Conservation (phyloP, 306 rosid species). For the Vigna angularis region DNA sequence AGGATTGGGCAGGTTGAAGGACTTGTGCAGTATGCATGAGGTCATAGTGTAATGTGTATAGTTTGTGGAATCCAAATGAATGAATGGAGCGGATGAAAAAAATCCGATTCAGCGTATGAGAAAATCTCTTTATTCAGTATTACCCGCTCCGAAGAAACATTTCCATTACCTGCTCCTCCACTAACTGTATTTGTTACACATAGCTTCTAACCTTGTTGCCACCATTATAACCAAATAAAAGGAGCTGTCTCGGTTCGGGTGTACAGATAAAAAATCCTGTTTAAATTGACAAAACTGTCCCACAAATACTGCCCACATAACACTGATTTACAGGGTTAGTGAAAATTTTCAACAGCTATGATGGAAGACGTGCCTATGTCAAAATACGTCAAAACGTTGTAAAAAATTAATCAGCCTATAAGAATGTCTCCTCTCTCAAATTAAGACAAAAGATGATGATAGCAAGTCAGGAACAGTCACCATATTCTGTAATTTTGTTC, state of each 20-base stretch:
- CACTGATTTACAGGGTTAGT: background rate
- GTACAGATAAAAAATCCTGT: background rate
- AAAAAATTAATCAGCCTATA: background rate
- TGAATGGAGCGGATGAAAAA: too few species aligned
- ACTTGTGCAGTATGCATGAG: background rate
- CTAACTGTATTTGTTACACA: too few species aligned
- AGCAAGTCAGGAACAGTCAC: background rate
- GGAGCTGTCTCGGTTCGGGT: background rate
- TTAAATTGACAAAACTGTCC: background rate
- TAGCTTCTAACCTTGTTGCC: background rate
- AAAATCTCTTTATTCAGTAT: too few species aligned
- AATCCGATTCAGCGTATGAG: too few species aligned
- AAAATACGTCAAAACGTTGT: slow-evolving; percentile 25
- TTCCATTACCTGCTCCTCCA: too few species aligned
- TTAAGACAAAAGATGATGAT: slow-evolving; percentile 1
- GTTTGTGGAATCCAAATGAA: too few species aligned
- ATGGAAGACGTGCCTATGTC: slow-evolving; percentile 3
- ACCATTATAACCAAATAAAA: background rate
- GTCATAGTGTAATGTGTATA: background rate
- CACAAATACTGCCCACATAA: slow-evolving; percentile 1
- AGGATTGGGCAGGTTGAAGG: background rate
- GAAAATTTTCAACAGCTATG: background rate
- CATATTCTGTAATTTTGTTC: slow-evolving; percentile 2
- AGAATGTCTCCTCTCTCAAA: slow-evolving; percentile 21
- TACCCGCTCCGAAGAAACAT: too few species aligned